These are phyloP conservation scores for Metschnikowia corniflorae DNA, from an alignment of 805 yeast species.

Conservation along the genomic window DNA sequence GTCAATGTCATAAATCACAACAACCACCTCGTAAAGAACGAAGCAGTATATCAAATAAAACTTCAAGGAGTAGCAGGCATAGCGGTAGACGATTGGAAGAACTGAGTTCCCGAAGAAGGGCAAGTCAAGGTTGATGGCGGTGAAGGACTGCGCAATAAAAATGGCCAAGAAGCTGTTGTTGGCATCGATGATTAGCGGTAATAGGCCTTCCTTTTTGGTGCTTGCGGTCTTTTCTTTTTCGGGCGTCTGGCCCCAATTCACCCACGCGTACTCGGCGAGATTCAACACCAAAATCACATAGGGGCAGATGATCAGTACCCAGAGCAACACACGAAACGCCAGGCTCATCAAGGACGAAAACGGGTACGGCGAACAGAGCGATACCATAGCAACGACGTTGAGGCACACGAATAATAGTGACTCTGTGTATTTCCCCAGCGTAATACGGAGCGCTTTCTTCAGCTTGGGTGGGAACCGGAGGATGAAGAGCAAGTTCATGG, in stretches of 20 bases:
- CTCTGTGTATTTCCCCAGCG: constrained; percentile 14
- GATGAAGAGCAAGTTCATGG: constrained; percentile 28
- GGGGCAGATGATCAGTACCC: constrained; percentile 21
- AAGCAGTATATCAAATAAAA: constrained; percentile 33
- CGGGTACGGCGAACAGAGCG: constrained; percentile 10
- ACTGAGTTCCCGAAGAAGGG: constrained; percentile 11
- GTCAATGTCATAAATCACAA: constrained; percentile 10
- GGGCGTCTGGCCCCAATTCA: not conserved
- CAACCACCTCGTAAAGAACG: constrained; percentile 27
- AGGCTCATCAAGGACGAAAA: constrained; percentile 11
- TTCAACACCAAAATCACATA: constrained; percentile 18
- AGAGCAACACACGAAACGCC: constrained; percentile 15
- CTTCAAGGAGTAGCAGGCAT: constrained; percentile 26
- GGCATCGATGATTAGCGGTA: constrained; percentile 21
- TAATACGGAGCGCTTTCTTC: constrained; percentile 8
- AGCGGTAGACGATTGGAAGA: constrained; percentile 17
- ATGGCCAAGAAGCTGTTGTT: constrained; percentile 36
- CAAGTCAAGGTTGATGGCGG: constrained; percentile 23
- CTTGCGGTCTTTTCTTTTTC: constrained; percentile 4
- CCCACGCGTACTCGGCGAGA: constrained; percentile 9
- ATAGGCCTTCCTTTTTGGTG: not conserved
- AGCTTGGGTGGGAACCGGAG: constrained; percentile 21
- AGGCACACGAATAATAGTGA: constrained; percentile 20
- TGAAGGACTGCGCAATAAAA: constrained; percentile 33
- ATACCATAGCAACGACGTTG: constrained; percentile 16